Evolutionary conservation across 225 moss, liverwort and hornwort species (phyloP).

Genomic region (Anthoceros angustus): DNA sequence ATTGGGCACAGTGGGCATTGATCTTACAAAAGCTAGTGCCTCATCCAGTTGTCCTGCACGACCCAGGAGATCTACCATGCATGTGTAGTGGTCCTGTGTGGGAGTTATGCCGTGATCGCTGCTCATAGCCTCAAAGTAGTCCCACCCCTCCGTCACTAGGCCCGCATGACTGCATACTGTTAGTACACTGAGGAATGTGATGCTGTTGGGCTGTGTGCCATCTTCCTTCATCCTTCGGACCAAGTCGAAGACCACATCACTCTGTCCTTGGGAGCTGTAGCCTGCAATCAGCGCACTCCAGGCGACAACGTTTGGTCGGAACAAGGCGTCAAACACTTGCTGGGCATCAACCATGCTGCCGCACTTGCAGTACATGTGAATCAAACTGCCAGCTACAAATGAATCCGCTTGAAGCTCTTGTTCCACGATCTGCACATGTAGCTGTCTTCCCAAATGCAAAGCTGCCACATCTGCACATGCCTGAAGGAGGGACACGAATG

Average conservation of each 20-base stretch:
- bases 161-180: neutral
- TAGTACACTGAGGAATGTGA: neutral
- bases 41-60: neutral
- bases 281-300: neutral
- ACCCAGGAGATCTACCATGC: neutral
- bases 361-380: neutral
- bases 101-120: neutral
- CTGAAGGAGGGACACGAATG: too few species aligned
- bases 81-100: neutral
- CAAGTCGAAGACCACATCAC: neutral
- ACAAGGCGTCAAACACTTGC: neutral
- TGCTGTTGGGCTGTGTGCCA: too few species aligned
- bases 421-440: neutral
- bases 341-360: neutral
- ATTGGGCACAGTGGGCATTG: neutral
- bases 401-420: neutral
- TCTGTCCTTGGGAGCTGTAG: neutral
- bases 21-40: neutral
- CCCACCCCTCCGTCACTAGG: neutral
- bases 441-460: neutral
- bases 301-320: neutral
- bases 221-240: neutral
- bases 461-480: neutral
- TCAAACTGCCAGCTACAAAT: neutral
- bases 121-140: neutral